phyloP scores from a whole-genome alignment of 371 early-diverging fungal species.

The Thermomucor indicae-seudaticae region DNA sequence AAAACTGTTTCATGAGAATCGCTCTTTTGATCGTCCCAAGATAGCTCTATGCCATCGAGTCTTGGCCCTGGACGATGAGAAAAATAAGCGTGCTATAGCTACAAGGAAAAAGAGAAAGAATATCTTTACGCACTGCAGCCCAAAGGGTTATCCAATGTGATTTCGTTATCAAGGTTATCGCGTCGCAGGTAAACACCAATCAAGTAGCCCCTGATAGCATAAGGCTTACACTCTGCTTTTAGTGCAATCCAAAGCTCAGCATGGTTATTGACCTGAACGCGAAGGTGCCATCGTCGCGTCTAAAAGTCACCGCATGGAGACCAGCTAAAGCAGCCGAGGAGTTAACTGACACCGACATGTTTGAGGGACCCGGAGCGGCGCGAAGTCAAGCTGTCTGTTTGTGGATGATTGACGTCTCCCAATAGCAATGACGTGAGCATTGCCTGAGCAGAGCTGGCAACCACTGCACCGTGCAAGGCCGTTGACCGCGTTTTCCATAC shows the following conservation, averaged over 20 bases:
- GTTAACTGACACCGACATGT: conserved; percentile 4
- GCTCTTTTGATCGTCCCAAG: too few species aligned
- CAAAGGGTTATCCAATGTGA: too few species aligned
- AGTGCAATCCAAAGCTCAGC: conserved; percentile 4
- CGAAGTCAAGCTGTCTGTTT: conserved; percentile 8
- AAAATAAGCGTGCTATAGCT: too few species aligned
- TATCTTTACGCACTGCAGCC: too few species aligned
- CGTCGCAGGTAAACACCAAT: too few species aligned
- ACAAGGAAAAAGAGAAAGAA: too few species aligned
- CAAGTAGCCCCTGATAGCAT: too few species aligned
- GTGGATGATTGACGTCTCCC: conserved; percentile 15
- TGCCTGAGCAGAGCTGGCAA: conserved; percentile 1
- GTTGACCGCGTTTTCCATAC: conserved; percentile 3
- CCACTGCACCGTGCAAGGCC: conserved; percentile 15
- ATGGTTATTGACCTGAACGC: conserved; percentile 4
- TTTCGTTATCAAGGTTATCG: too few species aligned
- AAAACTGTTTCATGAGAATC: too few species aligned
- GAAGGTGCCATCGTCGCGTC: conserved; percentile 13
- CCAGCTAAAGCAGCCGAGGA: conserved; percentile 16
- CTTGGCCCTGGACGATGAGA: too few species aligned
- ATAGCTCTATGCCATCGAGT: too few species aligned
- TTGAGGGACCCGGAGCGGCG: conserved; percentile 1
- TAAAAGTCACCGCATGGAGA: conserved; percentile 11
- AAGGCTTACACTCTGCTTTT: conserved; percentile 6
- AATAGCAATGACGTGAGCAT: conserved; percentile 11